phyloP scores from a whole-genome alignment of 345 rosid genomes.

The Pelargonium nanum region DNA sequence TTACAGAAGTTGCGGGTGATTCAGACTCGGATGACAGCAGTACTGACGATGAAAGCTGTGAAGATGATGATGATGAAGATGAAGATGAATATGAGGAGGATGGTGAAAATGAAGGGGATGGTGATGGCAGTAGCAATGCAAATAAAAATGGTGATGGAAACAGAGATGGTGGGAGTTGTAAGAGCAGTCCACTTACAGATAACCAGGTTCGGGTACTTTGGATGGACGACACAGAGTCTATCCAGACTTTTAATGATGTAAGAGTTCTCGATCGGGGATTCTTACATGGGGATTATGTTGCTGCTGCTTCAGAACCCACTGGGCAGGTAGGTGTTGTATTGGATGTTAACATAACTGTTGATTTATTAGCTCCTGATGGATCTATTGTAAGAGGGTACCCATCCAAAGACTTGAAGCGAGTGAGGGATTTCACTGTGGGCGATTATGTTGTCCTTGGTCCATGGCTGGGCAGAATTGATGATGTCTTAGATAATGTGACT shows the following conservation, averaged over 20 bases:
- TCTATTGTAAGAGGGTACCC: constrained; percentile 50
- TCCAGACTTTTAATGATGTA: constrained; percentile 50
- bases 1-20: constrained; percentile 83
- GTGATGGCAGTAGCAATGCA: constrained; percentile 22
- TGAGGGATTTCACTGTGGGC: constrained; percentile 75
- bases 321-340: constrained; percentile 87
- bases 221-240: constrained; percentile 66
- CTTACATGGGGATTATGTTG: constrained; percentile 84
- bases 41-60: constrained; percentile 51
- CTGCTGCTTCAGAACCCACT: constrained; percentile 65
- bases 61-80: constrained; percentile 28
- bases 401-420: constrained; percentile 66
- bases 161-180: constrained; percentile 22
- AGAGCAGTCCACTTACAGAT: constrained; percentile 49
- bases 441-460: constrained; percentile 89
- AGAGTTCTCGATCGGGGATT: constrained; percentile 80
- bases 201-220: constrained; percentile 86
- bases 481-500: constrained; percentile 83
- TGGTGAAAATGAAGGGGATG: constrained; percentile 20
- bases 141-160: constrained; percentile 21
- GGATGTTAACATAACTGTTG: constrained; percentile 66
- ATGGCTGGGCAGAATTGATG: constrained; percentile 93
- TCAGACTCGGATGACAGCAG: constrained; percentile 74
- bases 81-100: constrained; percentile 19
- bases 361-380: constrained; percentile 64